Percentiles rank a stretch among this genome's conserved stretches.
These are phyloP conservation scores for Phaeolepiota aurea DNA, from an alignment of 768 basidiomycete genomes.

Conservation along the genomic window DNA sequence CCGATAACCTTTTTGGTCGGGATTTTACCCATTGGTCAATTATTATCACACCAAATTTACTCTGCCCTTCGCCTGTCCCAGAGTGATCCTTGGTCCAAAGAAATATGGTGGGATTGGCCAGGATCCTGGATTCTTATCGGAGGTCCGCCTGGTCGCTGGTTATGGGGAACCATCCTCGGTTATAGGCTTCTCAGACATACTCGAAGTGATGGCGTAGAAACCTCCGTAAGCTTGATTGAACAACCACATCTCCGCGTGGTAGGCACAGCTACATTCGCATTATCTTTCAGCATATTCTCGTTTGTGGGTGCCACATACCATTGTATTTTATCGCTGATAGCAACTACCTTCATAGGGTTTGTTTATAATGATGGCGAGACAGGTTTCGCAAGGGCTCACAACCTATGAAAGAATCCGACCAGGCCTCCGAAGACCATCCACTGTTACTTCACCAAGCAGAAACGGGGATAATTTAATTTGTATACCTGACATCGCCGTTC, in stretches of 20 bases:
- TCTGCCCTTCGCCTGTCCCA: slow-evolving; percentile 20
- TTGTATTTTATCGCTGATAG: neutral
- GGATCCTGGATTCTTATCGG: slow-evolving; percentile 36
- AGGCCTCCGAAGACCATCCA: too few species aligned
- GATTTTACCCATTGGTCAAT: slow-evolving; percentile 17
- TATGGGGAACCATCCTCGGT: slow-evolving; percentile 28
- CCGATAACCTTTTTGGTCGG: slow-evolving; percentile 20
- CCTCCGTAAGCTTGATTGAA: slow-evolving; percentile 22
- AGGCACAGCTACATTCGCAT: slow-evolving; percentile 13
- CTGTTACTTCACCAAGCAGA: too few species aligned
- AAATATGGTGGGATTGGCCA: slow-evolving; percentile 33
- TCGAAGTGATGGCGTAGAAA: slow-evolving; percentile 6
- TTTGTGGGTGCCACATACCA: slow-evolving; percentile 17
- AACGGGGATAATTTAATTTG: too few species aligned
- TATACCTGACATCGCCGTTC: too few species aligned
- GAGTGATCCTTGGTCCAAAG: slow-evolving; percentile 16
- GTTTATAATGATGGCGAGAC: slow-evolving; percentile 15
- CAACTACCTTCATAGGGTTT: slow-evolving; percentile 15
- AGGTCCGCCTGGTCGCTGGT: slow-evolving; percentile 33
- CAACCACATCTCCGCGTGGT: slow-evolving; percentile 27
- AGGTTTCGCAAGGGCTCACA: slow-evolving; percentile 24
- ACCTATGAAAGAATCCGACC: slow-evolving; percentile 20
- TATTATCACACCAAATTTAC: slow-evolving; percentile 18
- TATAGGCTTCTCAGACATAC: slow-evolving; percentile 17
- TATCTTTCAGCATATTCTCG: slow-evolving; percentile 25